Evolutionary conservation across 352 stramenopile species (phyloP), one percentile per base, ranked within the genome.

Genomic region (Plasmopara muralis): DNA sequence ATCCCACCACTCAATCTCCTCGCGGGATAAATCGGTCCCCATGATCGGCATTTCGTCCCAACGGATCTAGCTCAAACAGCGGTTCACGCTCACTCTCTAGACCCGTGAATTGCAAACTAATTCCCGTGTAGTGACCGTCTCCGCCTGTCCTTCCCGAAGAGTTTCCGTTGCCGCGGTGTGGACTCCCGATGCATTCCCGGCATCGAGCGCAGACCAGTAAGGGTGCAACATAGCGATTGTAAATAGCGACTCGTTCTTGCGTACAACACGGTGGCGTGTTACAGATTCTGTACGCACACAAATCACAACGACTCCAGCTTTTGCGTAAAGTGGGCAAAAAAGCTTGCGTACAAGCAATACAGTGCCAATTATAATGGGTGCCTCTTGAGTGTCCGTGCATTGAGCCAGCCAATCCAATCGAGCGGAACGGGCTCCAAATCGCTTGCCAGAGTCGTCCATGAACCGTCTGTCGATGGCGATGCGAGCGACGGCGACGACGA

Each of bases 231-330:
- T 74, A 74, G 39, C 65, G 65, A 31, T 74, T 74, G 51, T 74
- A 74, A 43, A 74, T 70, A 35, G 65, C 51, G 4, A 74, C 65
- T 25, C 41, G 65, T 39, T 70, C 65, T 18, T 65, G 61, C n/a
- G 65, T 55, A 46, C 65, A 74, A 30, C 65, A 74, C 14, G 45
- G 49, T 13, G 61, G 50, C 31, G 64, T 53, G 20, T 53, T 47
- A 38, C 65, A 74, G 12, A 74, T 62, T 48, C 61, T 49, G 50
- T 74, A 74, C 8, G 65, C 65, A 42, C 65, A 74, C 50, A 74
- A 57, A 31, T 74, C 65, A 55, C 65, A 74, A 16, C 65, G 65
- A 39, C 41, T 58, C 61, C 65, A 70, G 4, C 20, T 50, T 35
- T 64, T 66, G 10, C 43, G 40, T 10, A 65, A 16, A 38, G 60